phyloP scores from a whole-genome alignment of 257 asterid species.

The Datura wrightii region DNA sequence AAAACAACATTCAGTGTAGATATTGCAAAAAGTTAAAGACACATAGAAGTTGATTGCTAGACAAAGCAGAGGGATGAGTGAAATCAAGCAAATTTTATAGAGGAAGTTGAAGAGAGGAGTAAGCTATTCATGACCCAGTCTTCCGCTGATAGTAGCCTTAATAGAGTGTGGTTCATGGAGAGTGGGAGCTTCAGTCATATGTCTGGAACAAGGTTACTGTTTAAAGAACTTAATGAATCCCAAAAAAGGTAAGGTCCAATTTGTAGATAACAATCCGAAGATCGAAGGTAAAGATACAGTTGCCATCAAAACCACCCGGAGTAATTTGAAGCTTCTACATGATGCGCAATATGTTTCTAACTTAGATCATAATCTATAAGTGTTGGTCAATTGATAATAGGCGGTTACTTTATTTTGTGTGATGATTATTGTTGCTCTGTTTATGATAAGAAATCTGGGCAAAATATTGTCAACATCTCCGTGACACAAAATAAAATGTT shows the following conservation, averaged over 20 bases:
- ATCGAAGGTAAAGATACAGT: slow-evolving; percentile 29
- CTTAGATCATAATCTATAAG: slow-evolving; percentile 31
- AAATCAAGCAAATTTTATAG: not conserved
- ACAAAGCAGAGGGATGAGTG: not conserved
- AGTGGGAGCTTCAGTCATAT: slow-evolving; percentile 15
- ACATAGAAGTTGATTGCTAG: slow-evolving; percentile 28
- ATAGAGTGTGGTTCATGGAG: not conserved
- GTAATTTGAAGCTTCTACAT: not conserved
- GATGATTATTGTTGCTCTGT: slow-evolving; percentile 17
- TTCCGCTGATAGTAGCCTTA: not conserved
- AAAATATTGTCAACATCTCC: not conserved
- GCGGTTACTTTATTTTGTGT: slow-evolving; percentile 28
- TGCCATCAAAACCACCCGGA: not conserved
- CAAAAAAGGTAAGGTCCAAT: not conserved
- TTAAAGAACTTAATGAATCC: slow-evolving; percentile 30
- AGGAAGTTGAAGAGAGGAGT: slow-evolving; percentile 17
- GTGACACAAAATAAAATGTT: slow-evolving; percentile 28
- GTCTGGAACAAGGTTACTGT: not conserved
- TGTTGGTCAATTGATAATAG: slow-evolving; percentile 36
- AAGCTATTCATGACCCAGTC: slow-evolving; percentile 31
- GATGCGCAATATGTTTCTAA: slow-evolving; percentile 29
- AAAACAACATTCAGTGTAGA: not conserved
- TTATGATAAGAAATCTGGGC: not conserved
- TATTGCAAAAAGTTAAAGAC: slow-evolving; percentile 27
- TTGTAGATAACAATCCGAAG: not conserved